Percentiles rank a stretch among this genome's conserved stretches.
Conservation (phyloP, 208 protist genomes). For the Wallacemonas rigidus region DNA sequence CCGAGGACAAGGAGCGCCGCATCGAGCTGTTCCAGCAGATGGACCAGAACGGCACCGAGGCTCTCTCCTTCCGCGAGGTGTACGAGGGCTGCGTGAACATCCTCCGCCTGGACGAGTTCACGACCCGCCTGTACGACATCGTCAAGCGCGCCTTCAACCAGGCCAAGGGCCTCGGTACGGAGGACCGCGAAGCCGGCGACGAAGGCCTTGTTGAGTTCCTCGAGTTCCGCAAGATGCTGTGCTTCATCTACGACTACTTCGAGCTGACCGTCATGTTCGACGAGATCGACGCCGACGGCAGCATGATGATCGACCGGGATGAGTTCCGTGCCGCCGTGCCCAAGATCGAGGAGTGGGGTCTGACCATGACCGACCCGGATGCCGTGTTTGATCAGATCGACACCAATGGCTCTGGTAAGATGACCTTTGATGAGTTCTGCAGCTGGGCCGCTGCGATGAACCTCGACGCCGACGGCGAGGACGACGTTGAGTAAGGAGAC, state of each 20-base stretch:
- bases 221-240: slow-evolving; percentile 83
- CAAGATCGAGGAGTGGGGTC: slow-evolving; percentile 61
- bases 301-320: slow-evolving; percentile 56
- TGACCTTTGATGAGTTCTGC: slow-evolving; percentile 85
- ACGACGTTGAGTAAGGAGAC: slow-evolving; percentile 22
- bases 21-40: slow-evolving; percentile 54
- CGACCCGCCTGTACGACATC: slow-evolving; percentile 37
- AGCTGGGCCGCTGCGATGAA: slow-evolving; percentile 53
- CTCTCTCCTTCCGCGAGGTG: slow-evolving; percentile 44
- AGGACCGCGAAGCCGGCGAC: slow-evolving; percentile 23
- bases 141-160: slow-evolving; percentile 57
- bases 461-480: slow-evolving; percentile 66
- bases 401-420: slow-evolving; percentile 59
- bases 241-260: slow-evolving; percentile 67
- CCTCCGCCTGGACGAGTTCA: slow-evolving; percentile 35
- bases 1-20: slow-evolving; percentile 33
- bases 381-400: slow-evolving; percentile 72
- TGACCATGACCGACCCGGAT: slow-evolving; percentile 48
- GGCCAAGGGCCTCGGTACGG: slow-evolving; percentile 32
- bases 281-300: slow-evolving; percentile 73
- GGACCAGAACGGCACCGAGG: slow-evolving; percentile 46
- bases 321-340: slow-evolving; percentile 66
- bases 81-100: slow-evolving; percentile 26
- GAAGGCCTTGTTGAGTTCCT: slow-evolving; percentile 57
- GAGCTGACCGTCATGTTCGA: slow-evolving; percentile 85